Evolutionary conservation across 108 stramenopile genomes (phyloP), one percentile per base, ranked within the genome.

Genomic region (Cyclotella choctawhatcheeana): DNA sequence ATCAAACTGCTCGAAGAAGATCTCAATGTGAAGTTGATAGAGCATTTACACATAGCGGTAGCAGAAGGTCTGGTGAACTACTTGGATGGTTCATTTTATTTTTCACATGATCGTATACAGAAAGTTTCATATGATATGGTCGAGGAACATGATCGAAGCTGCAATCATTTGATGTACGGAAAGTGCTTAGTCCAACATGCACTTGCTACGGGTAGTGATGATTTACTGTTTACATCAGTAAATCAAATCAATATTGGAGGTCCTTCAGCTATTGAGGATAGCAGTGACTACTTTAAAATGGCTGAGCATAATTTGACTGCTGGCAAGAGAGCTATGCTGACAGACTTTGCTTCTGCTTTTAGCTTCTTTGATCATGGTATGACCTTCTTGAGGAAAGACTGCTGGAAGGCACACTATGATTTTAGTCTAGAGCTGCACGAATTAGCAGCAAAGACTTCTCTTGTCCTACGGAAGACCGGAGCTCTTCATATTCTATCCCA

Each of bases 51-150:
- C 3, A 50, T 27, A 12, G 67, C 67, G 22, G 52, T 24, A 13
- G 33, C 18, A 24, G 53, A 67, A 43, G 51, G 67, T 10, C 53
- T 67, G 12, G 35, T 67, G 14, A 50, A 55, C 52, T 55, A 35
- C 16, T 17, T 37, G 12, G 26, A 40, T 37, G 31, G 0, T 18
- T 18, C 16, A 33, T 67, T 33, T 34, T 35, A 24, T 2, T 67
- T 67, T 37, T 30, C 29, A 18, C 73, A 74, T 29, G 73, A 74
- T 34, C 30, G 40, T 1, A 55, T 68, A 4, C 74, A 75, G 43
- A 59, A 68, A 30, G 66, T 67, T 26, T 53, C 56, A 1, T 75
- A 76, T 55, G 44, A 47, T 0, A 69, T 76, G 74, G 69, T 69
- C 16, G 30, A 37, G 44, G 29, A 26, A 17, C 6, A 58, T 31